A percentile compares a stretch with the other conserved stretches of the same genome.
Conservation (phyloP, 129 eudicot species). For the Centella asiatica region DNA sequence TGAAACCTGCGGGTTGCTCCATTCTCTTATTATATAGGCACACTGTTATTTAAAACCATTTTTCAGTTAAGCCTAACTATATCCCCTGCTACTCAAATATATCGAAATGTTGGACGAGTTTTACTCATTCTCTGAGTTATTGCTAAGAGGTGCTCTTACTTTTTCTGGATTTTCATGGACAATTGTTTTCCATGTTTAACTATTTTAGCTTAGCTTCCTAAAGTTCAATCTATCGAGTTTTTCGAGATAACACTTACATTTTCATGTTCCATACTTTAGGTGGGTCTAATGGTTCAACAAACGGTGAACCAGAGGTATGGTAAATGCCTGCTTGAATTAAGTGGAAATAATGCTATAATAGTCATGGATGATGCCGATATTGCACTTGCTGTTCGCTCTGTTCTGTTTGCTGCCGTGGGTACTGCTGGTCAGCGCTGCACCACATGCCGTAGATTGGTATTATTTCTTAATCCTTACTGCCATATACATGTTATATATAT, state of each 20-base stretch:
- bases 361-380: constrained; percentile 95
- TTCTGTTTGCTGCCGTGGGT: constrained; percentile 97
- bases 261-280: constrained; percentile 40
- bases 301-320: constrained; percentile 82
- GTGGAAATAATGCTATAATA: constrained; percentile 91
- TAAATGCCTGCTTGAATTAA: constrained; percentile 88
- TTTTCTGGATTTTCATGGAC: neutral
- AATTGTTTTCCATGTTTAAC: neutral
- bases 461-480: neutral
- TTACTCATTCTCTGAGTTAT: too few species aligned
- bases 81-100: too few species aligned
- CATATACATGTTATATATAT: neutral
- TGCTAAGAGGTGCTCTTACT: too few species aligned
- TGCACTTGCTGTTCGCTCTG: constrained; percentile 83
- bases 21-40: neutral
- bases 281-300: constrained; percentile 85
- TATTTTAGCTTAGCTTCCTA: too few species aligned
- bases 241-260: neutral
- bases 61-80: too few species aligned
- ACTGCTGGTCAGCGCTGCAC: constrained; percentile 99
- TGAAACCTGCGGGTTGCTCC: neutral
- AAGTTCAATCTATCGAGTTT: too few species aligned
- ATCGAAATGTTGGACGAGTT: too few species aligned
- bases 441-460: constrained; percentile 96
- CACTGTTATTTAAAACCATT: too few species aligned